Evolutionary conservation across 345 rosid genomes (phyloP), one percentile per base, ranked within the genome.

Genomic region (Carallia pectinifolia): DNA sequence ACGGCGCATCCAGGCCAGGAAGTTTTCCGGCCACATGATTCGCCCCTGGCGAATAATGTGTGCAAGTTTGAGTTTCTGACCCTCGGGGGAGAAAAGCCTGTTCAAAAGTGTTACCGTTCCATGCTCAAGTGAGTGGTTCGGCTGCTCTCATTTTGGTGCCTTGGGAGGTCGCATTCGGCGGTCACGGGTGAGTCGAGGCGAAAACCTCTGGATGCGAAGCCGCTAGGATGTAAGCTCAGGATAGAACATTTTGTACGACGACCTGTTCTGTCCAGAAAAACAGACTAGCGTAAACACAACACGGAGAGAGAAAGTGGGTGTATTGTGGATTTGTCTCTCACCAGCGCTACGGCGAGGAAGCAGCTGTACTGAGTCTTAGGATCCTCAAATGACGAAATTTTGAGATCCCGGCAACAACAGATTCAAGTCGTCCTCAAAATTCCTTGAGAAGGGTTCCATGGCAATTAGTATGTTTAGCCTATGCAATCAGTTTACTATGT

Each of bases 141-240:
- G 94, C 92, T 91, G 92, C 74, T 76, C 86, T 15, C 79, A 89
- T 4, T 93, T 93, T 66, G 96, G 90, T 72, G 91, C 92, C 6
- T 69, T 89, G 86, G 92, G 91, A 56, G 92, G 97, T 69, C 97
- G 88, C 74, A 72, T 91, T 52, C 89, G 98, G 97, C 74, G 90
- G 63, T 88, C 96, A 56, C 88, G 97, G 98, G 96, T 89, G 97
- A 97, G 96, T 88, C 65, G 88, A 80, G 77, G 92, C 94, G 31
- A 33, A 23, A 33, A 33, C 34, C 34, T 33, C 83, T 93, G 9
- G 94, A 83, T 36, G 96, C 89, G 12, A 82, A 81, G 53, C 98
- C 96, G 19, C 44, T 67, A 85, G 86, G 88, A 39, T 89, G 81
- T 71, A 77, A 80, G 69, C 92, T 93, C 34, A 77, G 97, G 76